Percentiles rank a stretch among this genome's conserved stretches.
Evolutionary conservation across 1,284 basidiomycete species (phyloP).

Genomic region (Mycena citricolor): DNA sequence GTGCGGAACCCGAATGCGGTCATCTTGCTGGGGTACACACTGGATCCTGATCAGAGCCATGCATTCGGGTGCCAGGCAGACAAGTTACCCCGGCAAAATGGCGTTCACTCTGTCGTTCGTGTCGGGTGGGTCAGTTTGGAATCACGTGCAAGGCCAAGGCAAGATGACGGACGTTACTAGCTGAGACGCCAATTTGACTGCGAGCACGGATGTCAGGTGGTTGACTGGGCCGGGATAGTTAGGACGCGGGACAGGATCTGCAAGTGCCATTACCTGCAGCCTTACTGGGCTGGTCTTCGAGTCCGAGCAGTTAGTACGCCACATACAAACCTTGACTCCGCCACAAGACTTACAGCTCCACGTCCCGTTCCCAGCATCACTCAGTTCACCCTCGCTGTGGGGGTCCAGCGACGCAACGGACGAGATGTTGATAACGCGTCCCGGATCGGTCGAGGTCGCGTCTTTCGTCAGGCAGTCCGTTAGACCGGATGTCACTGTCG

Average conservation of each 20-base stretch:
- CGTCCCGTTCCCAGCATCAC: conserved; percentile 62
- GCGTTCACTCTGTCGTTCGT: conserved; percentile 78
- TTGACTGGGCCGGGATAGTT: conserved; percentile 48
- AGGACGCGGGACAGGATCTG: neutral
- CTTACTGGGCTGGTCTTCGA: conserved; percentile 75
- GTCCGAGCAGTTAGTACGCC: neutral
- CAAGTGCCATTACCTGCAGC: conserved; percentile 50
- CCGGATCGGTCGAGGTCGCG: conserved; percentile 66
- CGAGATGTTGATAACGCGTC: conserved; percentile 80
- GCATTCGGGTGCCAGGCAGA: neutral
- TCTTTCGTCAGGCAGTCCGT: conserved; percentile 67
- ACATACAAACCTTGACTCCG: neutral
- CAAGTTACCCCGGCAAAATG: conserved; percentile 62
- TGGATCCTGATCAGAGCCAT: conserved; percentile 26
- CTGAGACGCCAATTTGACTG: conserved; percentile 61
- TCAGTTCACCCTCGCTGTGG: conserved; percentile 49
- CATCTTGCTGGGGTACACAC: conserved; percentile 86
- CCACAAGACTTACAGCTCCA: conserved; percentile 74
- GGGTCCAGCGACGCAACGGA: conserved; percentile 69
- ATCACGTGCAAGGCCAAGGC: neutral
- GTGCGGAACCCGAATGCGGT: conserved; percentile 73
- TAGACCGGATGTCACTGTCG: conserved; percentile 64
- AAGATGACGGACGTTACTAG: conserved; percentile 59
- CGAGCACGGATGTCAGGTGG: conserved; percentile 76
- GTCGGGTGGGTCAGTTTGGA: conserved; percentile 3